A percentile compares a stretch with the other conserved stretches of the same genome.
Evolutionary conservation across 441 rosid genomes (phyloP).

Genomic region (Pelargonium myrrhifolium): DNA sequence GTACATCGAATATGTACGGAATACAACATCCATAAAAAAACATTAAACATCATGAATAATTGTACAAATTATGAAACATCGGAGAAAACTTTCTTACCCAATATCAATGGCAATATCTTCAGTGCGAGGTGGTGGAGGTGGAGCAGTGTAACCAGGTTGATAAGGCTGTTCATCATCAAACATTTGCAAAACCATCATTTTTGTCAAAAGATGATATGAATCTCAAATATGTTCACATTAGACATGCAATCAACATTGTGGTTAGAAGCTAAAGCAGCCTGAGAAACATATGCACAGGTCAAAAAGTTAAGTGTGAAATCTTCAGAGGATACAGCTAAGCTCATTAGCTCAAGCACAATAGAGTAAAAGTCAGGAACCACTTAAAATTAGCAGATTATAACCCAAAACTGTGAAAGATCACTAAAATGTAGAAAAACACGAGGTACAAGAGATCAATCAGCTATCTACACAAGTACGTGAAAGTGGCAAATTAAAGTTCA

Average conservation of each 20-base stretch:
- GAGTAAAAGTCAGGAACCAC: background rate
- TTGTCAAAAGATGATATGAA: background rate
- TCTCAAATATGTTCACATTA: background rate
- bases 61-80: background rate
- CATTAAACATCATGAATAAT: background rate
- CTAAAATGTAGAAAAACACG: background rate
- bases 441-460: background rate
- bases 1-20: no score
- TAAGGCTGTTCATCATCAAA: constrained; percentile 41
- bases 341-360: background rate
- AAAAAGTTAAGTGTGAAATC: background rate
- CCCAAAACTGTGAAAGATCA: background rate
- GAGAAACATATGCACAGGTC: background rate
- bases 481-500: background rate
- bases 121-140: constrained; percentile 42
- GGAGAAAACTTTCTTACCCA: constrained; percentile 41
- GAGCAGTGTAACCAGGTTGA: constrained; percentile 71
- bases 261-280: background rate
- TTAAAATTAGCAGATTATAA: background rate
- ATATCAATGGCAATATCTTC: constrained; percentile 75
- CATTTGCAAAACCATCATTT: constrained; percentile 11
- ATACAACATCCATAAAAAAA: background rate
- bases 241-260: background rate
- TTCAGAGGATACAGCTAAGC: background rate
- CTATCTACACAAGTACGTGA: background rate